phyloP scores from a whole-genome alignment of 495 filamentous ascomycete species.

The Aspergillus incahuasiensis region DNA sequence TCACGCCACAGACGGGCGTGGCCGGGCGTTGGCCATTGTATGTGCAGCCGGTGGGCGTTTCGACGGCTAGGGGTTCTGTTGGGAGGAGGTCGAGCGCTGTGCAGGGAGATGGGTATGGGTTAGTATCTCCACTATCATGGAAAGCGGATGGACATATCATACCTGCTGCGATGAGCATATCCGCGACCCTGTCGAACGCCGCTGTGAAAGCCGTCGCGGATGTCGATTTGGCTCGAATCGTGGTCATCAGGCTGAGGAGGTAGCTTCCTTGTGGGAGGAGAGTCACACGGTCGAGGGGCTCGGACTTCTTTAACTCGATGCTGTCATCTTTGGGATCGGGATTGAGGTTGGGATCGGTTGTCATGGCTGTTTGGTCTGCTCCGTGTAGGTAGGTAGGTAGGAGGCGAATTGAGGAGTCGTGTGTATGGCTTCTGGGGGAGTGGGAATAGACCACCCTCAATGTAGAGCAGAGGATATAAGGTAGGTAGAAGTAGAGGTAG shows the following conservation, averaged over 20 bases:
- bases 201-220: constrained; percentile 9
- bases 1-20: constrained; percentile 19
- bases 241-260: constrained; percentile 19
- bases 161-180: constrained; percentile 12
- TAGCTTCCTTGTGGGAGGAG: constrained; percentile 15
- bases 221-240: constrained; percentile 14
- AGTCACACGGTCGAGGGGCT: not conserved
- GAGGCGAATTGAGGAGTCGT: too few relatives aligned
- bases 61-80: not conserved
- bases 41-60: constrained; percentile 8
- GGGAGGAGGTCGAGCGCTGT: constrained; percentile 2
- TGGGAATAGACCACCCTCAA: too few relatives aligned
- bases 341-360: not conserved
- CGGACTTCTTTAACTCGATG: too few relatives aligned
- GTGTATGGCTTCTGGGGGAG: too few relatives aligned
- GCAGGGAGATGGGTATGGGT: too few relatives aligned
- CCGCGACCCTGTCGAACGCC: constrained; percentile 15
- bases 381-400: too few relatives aligned
- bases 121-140: not conserved
- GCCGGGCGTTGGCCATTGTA: constrained; percentile 11
- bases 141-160: not conserved
- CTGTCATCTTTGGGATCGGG: not conserved
- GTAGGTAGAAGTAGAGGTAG: too few relatives aligned
- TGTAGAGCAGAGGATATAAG: too few relatives aligned
- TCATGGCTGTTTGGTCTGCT: not conserved